phyloP scores from a whole-genome alignment of 1,284 basidiomycete genomes.

The Pseudozyma hubeiensis region DNA sequence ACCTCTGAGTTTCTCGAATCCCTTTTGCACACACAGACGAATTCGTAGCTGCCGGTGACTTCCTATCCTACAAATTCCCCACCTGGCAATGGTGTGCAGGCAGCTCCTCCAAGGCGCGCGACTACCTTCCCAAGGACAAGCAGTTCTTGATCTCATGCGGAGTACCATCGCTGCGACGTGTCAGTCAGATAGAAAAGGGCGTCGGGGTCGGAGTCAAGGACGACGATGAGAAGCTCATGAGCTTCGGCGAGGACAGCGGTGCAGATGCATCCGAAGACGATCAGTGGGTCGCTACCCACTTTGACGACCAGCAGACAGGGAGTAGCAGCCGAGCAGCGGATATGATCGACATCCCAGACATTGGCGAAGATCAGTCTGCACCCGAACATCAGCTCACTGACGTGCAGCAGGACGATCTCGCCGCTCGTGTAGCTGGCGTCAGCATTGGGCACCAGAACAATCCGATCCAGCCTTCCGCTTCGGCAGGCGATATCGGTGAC shows the following conservation, averaged over 20 bases:
- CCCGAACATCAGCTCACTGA: slow-evolving; percentile 52
- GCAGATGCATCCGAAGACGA: slow-evolving; percentile 45
- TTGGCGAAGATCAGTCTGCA: slow-evolving; percentile 51
- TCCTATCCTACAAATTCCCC: slow-evolving; percentile 65
- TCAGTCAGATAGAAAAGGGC: slow-evolving; percentile 58
- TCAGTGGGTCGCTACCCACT: slow-evolving; percentile 58
- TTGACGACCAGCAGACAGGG: slow-evolving; percentile 26
- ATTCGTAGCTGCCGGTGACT: slow-evolving; percentile 67
- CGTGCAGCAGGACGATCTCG: slow-evolving; percentile 60
- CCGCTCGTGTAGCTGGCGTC: slow-evolving; percentile 51
- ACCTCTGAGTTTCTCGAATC: background rate
- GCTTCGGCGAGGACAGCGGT: slow-evolving; percentile 41
- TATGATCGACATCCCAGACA: slow-evolving; percentile 63
- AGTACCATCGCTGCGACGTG: slow-evolving; percentile 64
- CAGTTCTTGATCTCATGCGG: slow-evolving; percentile 83
- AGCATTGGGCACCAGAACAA: slow-evolving; percentile 13
- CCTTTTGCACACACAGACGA: slow-evolving; percentile 53
- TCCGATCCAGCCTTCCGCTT: slow-evolving; percentile 9
- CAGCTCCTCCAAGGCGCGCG: slow-evolving; percentile 82
- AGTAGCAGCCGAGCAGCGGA: slow-evolving; percentile 29
- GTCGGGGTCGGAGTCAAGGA: slow-evolving; percentile 36
- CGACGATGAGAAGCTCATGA: slow-evolving; percentile 52
- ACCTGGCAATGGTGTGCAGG: slow-evolving; percentile 67
- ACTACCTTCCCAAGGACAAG: slow-evolving; percentile 92
- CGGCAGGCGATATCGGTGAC: slow-evolving; percentile 31